phyloP scores from a whole-genome alignment of 2,329 filamentous ascomycete species.

The Fusarium clavum region DNA sequence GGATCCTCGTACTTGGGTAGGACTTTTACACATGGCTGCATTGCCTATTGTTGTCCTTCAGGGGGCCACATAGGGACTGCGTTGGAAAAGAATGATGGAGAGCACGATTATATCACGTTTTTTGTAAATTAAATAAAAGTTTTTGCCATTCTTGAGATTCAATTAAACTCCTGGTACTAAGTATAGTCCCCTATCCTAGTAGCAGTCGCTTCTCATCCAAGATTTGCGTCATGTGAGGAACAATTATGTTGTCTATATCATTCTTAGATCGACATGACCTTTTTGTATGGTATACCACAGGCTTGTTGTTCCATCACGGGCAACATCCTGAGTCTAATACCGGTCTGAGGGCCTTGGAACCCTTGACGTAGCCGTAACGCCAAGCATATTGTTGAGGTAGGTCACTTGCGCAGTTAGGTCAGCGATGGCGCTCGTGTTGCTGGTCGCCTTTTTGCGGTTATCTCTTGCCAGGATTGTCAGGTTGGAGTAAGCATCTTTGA shows the following conservation, averaged over 20 bases:
- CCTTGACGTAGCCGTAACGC: not conserved
- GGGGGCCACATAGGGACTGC: slow-evolving; percentile 2
- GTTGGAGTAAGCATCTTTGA: not conserved
- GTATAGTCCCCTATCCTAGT: not conserved
- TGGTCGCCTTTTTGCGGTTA: not conserved
- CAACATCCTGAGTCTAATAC: not conserved
- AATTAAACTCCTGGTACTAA: not conserved
- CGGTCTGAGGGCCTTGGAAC: not conserved
- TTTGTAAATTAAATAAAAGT: not conserved
- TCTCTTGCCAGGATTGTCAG: not conserved
- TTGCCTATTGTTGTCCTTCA: slow-evolving; percentile 30
- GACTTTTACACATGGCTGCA: slow-evolving; percentile 12
- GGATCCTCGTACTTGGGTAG: slow-evolving; percentile 32
- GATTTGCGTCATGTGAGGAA: not conserved
- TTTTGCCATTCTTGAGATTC: not conserved
- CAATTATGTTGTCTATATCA: not conserved
- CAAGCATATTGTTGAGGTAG: not conserved
- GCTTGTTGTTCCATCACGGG: not conserved
- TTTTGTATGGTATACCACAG: not conserved
- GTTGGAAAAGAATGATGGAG: not conserved
- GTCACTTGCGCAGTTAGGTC: not conserved
- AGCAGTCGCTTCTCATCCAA: not conserved
- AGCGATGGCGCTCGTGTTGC: not conserved
- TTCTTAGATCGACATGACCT: not conserved
- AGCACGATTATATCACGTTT: not conserved